These are phyloP conservation scores for Oryza australiensis DNA, from an alignment of 176 grass and related monocot species.

Conservation along the genomic window DNA sequence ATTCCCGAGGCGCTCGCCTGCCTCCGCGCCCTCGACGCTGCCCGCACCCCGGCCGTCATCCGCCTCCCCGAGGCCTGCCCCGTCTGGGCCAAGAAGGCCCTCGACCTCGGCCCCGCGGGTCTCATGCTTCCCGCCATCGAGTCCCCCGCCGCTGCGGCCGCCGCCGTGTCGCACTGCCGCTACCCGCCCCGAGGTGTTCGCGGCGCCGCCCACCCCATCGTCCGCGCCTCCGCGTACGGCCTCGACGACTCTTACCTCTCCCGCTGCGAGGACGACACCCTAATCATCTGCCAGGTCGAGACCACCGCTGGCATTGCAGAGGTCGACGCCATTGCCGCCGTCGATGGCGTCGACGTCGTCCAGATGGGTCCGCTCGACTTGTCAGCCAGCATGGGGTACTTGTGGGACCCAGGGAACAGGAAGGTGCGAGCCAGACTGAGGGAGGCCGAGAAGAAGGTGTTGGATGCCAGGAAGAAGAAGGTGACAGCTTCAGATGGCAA, in stretches of 20 bases:
- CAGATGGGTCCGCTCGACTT: slow-evolving; percentile 88
- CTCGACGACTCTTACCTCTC: slow-evolving; percentile 87
- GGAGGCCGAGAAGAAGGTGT: slow-evolving; percentile 73
- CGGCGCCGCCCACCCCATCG: slow-evolving; percentile 80
- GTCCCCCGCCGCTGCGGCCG: slow-evolving; percentile 51
- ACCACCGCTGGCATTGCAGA: slow-evolving; percentile 49
- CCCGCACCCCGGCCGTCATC: slow-evolving; percentile 63
- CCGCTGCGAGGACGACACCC: slow-evolving; percentile 79
- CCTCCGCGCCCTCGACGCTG: slow-evolving; percentile 82
- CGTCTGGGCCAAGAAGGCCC: slow-evolving; percentile 87
- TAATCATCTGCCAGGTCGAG: slow-evolving; percentile 90
- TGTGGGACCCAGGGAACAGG: slow-evolving; percentile 91
- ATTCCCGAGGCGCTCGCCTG: slow-evolving; percentile 76
- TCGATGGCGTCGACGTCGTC: slow-evolving; percentile 86
- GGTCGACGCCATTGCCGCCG: slow-evolving; percentile 75
- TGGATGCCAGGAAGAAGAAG: slow-evolving; percentile 49
- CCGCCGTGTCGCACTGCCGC: slow-evolving; percentile 58
- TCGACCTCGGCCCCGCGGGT: slow-evolving; percentile 85
- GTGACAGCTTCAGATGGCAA: not conserved
- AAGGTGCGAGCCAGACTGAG: slow-evolving; percentile 70
- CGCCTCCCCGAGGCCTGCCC: slow-evolving; percentile 69
- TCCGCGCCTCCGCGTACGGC: slow-evolving; percentile 85
- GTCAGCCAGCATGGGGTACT: slow-evolving; percentile 88
- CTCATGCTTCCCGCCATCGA: slow-evolving; percentile 81
- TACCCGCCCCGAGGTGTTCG: slow-evolving; percentile 84